Percentiles rank a stretch among this genome's conserved stretches.
Conservation (phyloP, 371 early-diverging fungal genomes). For the Mucor circinelloides region DNA sequence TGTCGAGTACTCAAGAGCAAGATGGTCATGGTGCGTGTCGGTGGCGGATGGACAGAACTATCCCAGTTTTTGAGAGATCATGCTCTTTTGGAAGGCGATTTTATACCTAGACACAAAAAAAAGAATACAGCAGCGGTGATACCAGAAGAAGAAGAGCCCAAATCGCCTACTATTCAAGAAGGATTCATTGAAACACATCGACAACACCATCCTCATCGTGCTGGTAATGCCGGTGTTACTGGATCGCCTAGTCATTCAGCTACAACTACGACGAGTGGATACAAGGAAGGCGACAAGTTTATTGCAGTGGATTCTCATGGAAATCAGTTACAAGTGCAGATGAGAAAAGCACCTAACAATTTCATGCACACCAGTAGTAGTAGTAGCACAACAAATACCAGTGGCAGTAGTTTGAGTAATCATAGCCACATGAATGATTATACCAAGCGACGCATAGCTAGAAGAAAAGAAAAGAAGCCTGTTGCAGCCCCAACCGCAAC, state of each 20-base stretch:
- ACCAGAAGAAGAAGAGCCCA: conserved; percentile 21
- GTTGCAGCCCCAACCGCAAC: neutral
- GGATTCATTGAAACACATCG: conserved; percentile 42
- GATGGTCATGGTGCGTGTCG: conserved; percentile 80
- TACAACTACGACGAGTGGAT: conserved; percentile 21
- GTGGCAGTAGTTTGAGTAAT: neutral
- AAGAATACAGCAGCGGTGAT: conserved; percentile 13
- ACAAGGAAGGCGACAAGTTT: conserved; percentile 47
- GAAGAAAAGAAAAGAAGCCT: conserved; percentile 21
- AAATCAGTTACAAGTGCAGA: conserved; percentile 48
- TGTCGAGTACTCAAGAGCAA: conserved; percentile 70
- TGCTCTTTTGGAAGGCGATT: conserved; percentile 46
- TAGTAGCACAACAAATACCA: conserved; percentile 9
- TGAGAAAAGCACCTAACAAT: conserved; percentile 33
- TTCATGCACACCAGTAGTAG: conserved; percentile 10
- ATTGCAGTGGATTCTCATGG: conserved; percentile 49
- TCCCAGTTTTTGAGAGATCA: conserved; percentile 58
- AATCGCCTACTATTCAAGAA: conserved; percentile 41
- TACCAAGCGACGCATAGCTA: conserved; percentile 23
- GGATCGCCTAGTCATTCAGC: conserved; percentile 19
- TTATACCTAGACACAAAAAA: conserved; percentile 31
- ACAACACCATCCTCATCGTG: neutral
- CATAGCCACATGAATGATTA: conserved; percentile 14
- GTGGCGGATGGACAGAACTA: conserved; percentile 75
- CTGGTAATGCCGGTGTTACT: neutral